Evolutionary conservation across 2,329 filamentous ascomycete genomes (phyloP).

Genomic region (Colletotrichum costaricense): DNA sequence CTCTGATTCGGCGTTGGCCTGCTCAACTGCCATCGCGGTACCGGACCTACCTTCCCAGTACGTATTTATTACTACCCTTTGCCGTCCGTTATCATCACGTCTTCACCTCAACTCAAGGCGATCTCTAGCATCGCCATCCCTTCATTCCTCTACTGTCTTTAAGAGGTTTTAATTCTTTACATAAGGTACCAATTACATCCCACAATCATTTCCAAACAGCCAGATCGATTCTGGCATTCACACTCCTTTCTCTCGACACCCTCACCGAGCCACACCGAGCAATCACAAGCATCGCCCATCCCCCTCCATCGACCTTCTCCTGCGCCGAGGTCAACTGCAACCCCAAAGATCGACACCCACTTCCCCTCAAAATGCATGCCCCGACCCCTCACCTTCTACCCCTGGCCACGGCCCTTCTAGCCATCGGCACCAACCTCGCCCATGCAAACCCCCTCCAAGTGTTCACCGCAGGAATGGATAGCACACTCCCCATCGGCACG

Average conservation of each 20-base stretch:
- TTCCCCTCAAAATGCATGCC: slow-evolving; percentile 9
- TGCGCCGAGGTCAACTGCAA: slow-evolving; percentile 6
- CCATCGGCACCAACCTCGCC: neutral
- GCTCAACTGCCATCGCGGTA: neutral
- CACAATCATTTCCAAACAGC: neutral
- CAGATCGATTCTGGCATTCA: neutral
- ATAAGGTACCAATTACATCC: neutral
- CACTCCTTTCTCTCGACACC: neutral
- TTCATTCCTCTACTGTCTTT: neutral
- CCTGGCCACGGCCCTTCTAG: neutral
- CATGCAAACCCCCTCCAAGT: slow-evolving; percentile 4
- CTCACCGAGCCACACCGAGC: neutral
- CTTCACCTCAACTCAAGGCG: neutral
- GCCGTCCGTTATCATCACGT: neutral
- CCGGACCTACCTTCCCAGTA: neutral
- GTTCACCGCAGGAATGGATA: slow-evolving; percentile 43
- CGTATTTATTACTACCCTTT: neutral
- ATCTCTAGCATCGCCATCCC: neutral
- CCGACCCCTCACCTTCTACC: neutral
- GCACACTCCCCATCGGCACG: slow-evolving; percentile 49
- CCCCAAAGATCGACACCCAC: slow-evolving; percentile 12
- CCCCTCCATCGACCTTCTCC: neutral
- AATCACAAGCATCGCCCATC: slow-evolving; percentile 7
- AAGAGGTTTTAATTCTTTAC: neutral
- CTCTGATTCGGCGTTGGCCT: neutral